Evolutionary conservation across 768 basidiomycete species (phyloP).

Genomic region (Agaricus subrufescens): DNA sequence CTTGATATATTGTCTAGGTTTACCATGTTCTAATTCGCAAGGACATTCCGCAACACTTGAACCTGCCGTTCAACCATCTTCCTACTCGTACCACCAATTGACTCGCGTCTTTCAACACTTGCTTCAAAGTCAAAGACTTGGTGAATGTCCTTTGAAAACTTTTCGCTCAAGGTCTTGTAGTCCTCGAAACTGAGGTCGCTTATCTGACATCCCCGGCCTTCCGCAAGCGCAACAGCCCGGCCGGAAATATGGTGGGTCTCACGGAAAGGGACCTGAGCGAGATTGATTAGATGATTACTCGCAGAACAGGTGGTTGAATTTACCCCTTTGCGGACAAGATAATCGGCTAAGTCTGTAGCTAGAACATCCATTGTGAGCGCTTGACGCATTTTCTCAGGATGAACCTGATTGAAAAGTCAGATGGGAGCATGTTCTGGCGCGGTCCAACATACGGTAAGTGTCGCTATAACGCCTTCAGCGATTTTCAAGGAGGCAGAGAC

Average conservation of each 20-base stretch:
- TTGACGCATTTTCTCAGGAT: slow-evolving; percentile 83
- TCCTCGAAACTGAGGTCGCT: slow-evolving; percentile 78
- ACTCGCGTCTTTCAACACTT: slow-evolving; percentile 86
- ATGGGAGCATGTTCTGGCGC: not conserved
- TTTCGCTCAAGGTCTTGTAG: slow-evolving; percentile 67
- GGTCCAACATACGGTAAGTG: slow-evolving; percentile 63
- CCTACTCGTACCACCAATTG: slow-evolving; percentile 88
- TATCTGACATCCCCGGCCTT: slow-evolving; percentile 74
- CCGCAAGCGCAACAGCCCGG: slow-evolving; percentile 91
- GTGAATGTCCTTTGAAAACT: slow-evolving; percentile 80
- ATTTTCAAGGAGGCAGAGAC: slow-evolving; percentile 86
- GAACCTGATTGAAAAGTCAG: slow-evolving; percentile 50
- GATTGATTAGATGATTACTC: not conserved
- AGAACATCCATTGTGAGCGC: slow-evolving; percentile 97
- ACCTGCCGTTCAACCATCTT: slow-evolving; percentile 86
- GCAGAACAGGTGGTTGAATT: slow-evolving; percentile 19
- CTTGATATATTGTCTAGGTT: not conserved
- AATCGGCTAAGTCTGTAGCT: slow-evolving; percentile 98
- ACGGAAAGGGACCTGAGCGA: slow-evolving; percentile 85
- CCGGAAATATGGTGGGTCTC: slow-evolving; percentile 99
- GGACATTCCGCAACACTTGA: slow-evolving; percentile 57
- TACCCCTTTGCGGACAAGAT: slow-evolving; percentile 97
- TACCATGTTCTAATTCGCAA: slow-evolving; percentile 28
- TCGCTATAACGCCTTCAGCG: slow-evolving; percentile 91
- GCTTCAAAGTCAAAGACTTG: slow-evolving; percentile 93